A percentile compares a stretch with the other conserved stretches of the same genome.
These are phyloP conservation scores for Cercospora janseana DNA, from an alignment of 2,329 filamentous ascomycete genomes.

Conservation along the genomic window DNA sequence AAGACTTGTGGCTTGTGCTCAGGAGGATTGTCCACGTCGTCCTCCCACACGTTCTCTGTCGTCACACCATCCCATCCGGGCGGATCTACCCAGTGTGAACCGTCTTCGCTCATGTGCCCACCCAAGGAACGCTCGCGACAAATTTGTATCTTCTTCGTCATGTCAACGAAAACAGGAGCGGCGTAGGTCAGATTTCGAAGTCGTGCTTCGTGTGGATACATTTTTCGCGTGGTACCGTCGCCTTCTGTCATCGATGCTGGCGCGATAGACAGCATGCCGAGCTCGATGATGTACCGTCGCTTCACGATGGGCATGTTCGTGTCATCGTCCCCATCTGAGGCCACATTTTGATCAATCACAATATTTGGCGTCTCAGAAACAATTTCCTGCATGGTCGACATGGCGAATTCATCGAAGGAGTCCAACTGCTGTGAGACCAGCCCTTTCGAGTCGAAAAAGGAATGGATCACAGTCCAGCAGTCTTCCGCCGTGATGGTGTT, in stretches of 20 bases:
- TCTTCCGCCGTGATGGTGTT: slow-evolving; percentile 83
- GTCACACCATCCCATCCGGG: slow-evolving; percentile 42
- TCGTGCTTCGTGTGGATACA: slow-evolving; percentile 92
- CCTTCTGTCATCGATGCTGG: slow-evolving; percentile 89
- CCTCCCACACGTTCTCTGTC: slow-evolving; percentile 48
- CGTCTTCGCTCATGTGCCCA: slow-evolving; percentile 64
- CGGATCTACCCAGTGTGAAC: slow-evolving; percentile 38
- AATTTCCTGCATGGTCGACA: slow-evolving; percentile 89
- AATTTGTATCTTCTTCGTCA: slow-evolving; percentile 79
- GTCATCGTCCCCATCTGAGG: slow-evolving; percentile 67
- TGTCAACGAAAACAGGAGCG: slow-evolving; percentile 83
- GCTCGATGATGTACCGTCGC: slow-evolving; percentile 91
- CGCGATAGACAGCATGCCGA: slow-evolving; percentile 84
- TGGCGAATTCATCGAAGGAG: slow-evolving; percentile 96
- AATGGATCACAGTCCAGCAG: slow-evolving; percentile 95
- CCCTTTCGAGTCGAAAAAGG: slow-evolving; percentile 95
- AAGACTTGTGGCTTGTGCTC: slow-evolving; percentile 63
- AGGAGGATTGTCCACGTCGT: slow-evolving; percentile 30
- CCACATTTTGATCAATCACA: slow-evolving; percentile 89
- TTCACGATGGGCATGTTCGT: slow-evolving; percentile 69
- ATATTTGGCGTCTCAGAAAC: slow-evolving; percentile 89
- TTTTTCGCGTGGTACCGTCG: slow-evolving; percentile 79
- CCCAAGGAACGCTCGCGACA: slow-evolving; percentile 73
- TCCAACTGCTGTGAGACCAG: slow-evolving; percentile 96
- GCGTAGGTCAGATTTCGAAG: slow-evolving; percentile 95